Percentiles rank a stretch among this genome's conserved stretches.
Conservation (phyloP, 257 asterid genomes). For the Solanum piurae region DNA sequence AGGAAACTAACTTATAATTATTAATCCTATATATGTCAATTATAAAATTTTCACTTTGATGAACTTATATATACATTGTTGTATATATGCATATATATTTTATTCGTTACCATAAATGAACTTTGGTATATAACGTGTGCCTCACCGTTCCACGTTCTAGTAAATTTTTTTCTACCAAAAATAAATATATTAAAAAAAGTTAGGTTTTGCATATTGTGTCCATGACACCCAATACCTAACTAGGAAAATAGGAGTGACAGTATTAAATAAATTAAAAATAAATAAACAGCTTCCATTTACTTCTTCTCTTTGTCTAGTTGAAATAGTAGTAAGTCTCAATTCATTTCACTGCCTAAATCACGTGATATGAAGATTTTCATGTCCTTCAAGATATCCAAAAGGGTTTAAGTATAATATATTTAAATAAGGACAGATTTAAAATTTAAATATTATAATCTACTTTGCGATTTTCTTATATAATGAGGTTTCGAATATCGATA, state of each 20-base stretch:
- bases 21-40: no score
- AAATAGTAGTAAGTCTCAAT: background rate
- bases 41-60: no score
- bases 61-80: background rate
- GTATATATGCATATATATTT: background rate
- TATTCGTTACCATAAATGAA: background rate
- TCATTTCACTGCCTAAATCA: constrained; percentile 1
- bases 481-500: background rate
- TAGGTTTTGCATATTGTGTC: background rate
- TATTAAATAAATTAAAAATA: background rate
- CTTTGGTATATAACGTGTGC: background rate
- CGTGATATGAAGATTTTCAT: background rate
- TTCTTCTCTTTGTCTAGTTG: background rate
- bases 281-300: background rate
- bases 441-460: background rate
- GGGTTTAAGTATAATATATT: background rate
- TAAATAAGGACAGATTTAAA: background rate
- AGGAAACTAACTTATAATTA: background rate
- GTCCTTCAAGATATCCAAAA: background rate
- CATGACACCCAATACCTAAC: background rate
- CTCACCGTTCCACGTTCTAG: background rate
- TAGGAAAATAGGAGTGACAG: background rate
- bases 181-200: background rate
- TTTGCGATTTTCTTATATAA: background rate
- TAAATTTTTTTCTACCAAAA: background rate